These are phyloP conservation scores for Beverwykella pulmonaria DNA, from an alignment of 495 filamentous ascomycete species.

Conservation along the genomic window DNA sequence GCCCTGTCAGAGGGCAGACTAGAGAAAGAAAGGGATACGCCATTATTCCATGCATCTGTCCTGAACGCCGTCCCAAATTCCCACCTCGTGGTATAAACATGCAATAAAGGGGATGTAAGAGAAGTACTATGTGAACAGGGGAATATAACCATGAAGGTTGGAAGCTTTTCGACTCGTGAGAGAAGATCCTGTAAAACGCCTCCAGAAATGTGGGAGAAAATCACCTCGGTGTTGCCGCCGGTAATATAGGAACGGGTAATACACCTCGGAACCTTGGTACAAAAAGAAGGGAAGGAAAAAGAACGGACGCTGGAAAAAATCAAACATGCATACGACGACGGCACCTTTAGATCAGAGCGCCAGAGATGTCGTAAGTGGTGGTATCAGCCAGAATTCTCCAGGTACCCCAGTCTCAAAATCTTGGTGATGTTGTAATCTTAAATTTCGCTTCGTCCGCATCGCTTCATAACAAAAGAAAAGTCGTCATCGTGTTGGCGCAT, in stretches of 20 bases:
- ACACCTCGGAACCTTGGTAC: background rate
- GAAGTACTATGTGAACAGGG: conserved; percentile 23
- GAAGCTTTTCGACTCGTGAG: conserved; percentile 29
- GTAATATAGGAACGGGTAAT: background rate
- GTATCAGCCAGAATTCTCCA: background rate
- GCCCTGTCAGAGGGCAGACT: background rate
- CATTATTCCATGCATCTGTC: background rate
- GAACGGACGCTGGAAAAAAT: conserved; percentile 1
- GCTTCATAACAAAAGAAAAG: conserved; percentile 19
- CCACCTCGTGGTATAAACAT: conserved; percentile 1
- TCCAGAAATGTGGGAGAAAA: background rate
- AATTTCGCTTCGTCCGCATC: background rate
- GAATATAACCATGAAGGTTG: conserved; percentile 8
- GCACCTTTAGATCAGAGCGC: background rate
- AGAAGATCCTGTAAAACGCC: conserved; percentile 30
- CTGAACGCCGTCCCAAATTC: conserved; percentile 6
- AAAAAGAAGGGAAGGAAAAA: conserved; percentile 8
- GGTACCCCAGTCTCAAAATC: background rate
- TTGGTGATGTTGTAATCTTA: background rate
- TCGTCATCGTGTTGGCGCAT: background rate
- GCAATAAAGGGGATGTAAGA: background rate
- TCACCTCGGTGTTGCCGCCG: background rate
- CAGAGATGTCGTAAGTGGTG: background rate
- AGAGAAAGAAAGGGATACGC: background rate
- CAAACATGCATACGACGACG: background rate